Conservation (phyloP, 257 asterid genomes). For the Solanum ossicruentum region DNA sequence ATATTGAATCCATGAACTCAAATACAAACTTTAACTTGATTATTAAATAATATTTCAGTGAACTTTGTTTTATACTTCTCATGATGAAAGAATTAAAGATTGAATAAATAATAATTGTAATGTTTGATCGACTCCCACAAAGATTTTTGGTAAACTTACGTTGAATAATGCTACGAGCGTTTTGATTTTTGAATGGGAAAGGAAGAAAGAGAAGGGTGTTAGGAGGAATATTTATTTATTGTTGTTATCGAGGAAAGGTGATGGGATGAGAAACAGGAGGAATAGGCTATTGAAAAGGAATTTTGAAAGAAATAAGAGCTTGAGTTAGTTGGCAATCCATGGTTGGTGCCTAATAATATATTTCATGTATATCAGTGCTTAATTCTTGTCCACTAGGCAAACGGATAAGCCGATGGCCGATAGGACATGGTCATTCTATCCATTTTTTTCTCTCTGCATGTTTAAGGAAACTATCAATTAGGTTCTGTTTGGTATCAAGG, state of each 20-base stretch:
- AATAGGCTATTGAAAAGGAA: background rate
- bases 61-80: background rate
- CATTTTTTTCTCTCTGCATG: background rate
- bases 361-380: background rate
- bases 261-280: background rate
- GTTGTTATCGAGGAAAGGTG: background rate
- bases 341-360: background rate
- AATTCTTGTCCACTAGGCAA: background rate
- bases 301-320: background rate
- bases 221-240: background rate
- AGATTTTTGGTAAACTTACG: background rate
- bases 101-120: background rate
- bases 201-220: background rate
- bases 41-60: background rate
- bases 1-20: background rate
- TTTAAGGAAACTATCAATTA: background rate
- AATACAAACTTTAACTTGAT: background rate
- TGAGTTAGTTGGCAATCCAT: background rate
- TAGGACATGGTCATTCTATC: background rate
- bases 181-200: background rate
- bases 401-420: background rate
- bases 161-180: background rate
- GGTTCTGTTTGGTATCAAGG: too few relatives aligned
- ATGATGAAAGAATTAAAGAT: background rate
- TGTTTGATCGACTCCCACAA: background rate